phyloP scores from a whole-genome alignment of 805 yeast genomes.

The Nakazawaea pomicola region DNA sequence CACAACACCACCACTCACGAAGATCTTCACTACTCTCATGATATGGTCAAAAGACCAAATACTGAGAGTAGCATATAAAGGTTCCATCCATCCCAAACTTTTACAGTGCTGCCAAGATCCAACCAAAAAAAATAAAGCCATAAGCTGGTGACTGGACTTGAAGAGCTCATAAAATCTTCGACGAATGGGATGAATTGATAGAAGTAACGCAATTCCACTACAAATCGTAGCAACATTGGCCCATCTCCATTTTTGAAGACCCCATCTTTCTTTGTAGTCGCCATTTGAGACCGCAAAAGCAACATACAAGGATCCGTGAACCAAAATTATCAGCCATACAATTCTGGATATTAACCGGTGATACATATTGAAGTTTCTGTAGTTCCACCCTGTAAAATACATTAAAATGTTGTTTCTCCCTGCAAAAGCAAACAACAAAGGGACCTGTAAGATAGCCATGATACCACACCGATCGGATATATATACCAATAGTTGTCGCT shows the following conservation, averaged over 20 bases:
- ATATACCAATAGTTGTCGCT: constrained; percentile 24
- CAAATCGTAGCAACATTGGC: constrained; percentile 34
- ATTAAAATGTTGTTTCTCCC: constrained; percentile 29
- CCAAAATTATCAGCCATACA: constrained; percentile 29
- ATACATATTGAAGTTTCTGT: constrained; percentile 29
- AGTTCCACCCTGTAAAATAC: constrained; percentile 28
- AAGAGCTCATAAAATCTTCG: constrained; percentile 39
- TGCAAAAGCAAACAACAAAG: constrained; percentile 29
- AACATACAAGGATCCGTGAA: constrained; percentile 37
- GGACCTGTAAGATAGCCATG: constrained; percentile 33
- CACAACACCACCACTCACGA: constrained; percentile 55
- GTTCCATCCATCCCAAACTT: constrained; percentile 45
- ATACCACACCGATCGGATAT: constrained; percentile 45
- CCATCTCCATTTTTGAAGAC: constrained; percentile 35
- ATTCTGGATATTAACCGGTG: constrained; percentile 38
- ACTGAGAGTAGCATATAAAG: constrained; percentile 48
- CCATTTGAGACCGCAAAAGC: constrained; percentile 29
- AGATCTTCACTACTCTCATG: constrained; percentile 48
- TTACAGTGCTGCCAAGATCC: constrained; percentile 44
- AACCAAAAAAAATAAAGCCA: constrained; percentile 36
- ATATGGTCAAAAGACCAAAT: constrained; percentile 71
- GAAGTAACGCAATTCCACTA: constrained; percentile 21
- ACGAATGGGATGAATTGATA: constrained; percentile 29
- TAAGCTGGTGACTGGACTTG: constrained; percentile 36
- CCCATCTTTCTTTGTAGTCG: constrained; percentile 32